phyloP scores from a whole-genome alignment of 164 flowering plant species.

The Piper betle region DNA sequence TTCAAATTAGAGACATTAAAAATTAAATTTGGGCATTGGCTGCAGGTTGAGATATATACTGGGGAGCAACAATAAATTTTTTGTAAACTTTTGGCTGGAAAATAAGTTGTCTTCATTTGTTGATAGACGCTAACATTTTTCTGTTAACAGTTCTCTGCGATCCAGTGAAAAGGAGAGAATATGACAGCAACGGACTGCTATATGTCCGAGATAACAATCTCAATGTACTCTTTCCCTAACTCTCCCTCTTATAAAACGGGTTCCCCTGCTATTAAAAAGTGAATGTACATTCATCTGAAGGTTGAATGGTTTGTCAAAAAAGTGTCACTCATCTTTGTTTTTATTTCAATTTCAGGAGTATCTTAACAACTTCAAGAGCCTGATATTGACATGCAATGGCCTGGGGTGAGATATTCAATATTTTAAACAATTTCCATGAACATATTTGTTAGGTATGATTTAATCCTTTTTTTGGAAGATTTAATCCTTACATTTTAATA shows the following conservation, averaged over 20 bases:
- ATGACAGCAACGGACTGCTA: slow-evolving; percentile 51
- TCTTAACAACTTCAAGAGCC: slow-evolving; percentile 65
- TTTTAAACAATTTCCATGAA: slow-evolving; percentile 22
- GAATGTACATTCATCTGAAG: neutral
- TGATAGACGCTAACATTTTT: neutral
- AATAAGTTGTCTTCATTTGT: too few relatives aligned
- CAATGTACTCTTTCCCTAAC: slow-evolving; percentile 33
- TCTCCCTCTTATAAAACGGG: neutral
- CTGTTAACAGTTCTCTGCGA: slow-evolving; percentile 61
- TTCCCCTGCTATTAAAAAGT: neutral
- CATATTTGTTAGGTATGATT: too few relatives aligned
- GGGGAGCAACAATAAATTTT: too few relatives aligned
- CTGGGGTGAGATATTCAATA: slow-evolving; percentile 59
- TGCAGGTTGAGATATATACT: neutral
- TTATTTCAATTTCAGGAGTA: slow-evolving; percentile 47
- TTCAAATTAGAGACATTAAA: too few relatives aligned
- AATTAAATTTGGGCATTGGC: too few relatives aligned
- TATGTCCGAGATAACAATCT: slow-evolving; percentile 41
- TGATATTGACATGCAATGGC: slow-evolving; percentile 91
- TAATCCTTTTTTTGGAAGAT: too few relatives aligned
- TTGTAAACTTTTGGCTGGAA: too few relatives aligned
- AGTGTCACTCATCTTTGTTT: neutral
- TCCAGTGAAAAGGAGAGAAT: slow-evolving; percentile 64
- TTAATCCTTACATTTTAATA: too few relatives aligned
- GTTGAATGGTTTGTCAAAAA: neutral